A percentile compares a stretch with the other conserved stretches of the same genome.
These are phyloP conservation scores for Colletotrichum sp. DNA, from an alignment of 2,329 filamentous ascomycete genomes.

Conservation along the genomic window DNA sequence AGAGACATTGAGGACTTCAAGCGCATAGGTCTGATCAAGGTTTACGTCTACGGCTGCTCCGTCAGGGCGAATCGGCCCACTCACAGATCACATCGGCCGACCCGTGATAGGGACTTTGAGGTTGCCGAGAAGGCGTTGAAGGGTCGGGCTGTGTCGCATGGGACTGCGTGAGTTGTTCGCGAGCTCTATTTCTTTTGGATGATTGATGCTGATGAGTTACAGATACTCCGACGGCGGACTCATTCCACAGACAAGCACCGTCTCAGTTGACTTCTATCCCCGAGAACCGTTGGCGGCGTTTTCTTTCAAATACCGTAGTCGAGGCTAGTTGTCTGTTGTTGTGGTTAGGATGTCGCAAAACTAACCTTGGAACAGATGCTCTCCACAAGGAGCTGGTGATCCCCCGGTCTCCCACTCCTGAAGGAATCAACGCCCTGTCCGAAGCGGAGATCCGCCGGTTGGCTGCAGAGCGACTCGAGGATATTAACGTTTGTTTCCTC, in stretches of 20 bases:
- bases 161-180: constrained; percentile 21
- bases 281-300: constrained; percentile 15
- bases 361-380: constrained; percentile 18
- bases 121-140: constrained; percentile 22
- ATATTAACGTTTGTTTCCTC: constrained; percentile 2
- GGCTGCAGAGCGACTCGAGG: constrained; percentile 12
- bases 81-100: neutral
- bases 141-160: constrained; percentile 24
- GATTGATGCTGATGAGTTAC: neutral
- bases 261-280: constrained; percentile 7
- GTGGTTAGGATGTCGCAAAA: too few relatives aligned
- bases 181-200: neutral
- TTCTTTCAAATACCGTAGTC: constrained; percentile 28
- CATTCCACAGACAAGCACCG: neutral
- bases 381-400: constrained; percentile 24
- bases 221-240: constrained; percentile 12
- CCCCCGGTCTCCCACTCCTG: constrained; percentile 17
- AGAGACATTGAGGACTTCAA: constrained; percentile 8
- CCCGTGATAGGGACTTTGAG: neutral
- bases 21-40: constrained; percentile 24
- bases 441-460: constrained; percentile 16
- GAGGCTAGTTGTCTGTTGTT: constrained; percentile 5
- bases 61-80: neutral
- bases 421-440: constrained; percentile 10
- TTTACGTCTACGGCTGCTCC: constrained; percentile 12